phyloP scores from a whole-genome alignment of 441 rosid genomes.

The Capsella rubella region DNA sequence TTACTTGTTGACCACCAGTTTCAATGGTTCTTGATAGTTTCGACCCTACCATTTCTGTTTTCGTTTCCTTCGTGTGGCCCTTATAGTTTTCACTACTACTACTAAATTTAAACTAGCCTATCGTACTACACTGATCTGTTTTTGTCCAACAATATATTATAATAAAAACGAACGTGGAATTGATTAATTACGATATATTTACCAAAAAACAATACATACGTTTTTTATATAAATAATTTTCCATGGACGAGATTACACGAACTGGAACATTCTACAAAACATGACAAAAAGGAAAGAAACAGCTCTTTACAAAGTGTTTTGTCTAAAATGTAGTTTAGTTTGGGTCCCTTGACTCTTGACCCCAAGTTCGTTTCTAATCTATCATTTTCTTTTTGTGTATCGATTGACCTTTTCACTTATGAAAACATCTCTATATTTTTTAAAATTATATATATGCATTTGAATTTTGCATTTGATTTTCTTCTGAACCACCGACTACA shows the following conservation, averaged over 20 bases:
- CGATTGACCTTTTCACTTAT: too few species aligned
- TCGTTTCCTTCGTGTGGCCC: slow-evolving; percentile 29
- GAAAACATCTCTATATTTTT: too few species aligned
- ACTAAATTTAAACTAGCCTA: neutral
- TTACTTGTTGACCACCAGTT: slow-evolving; percentile 36
- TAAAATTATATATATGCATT: too few species aligned
- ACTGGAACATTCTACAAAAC: slow-evolving; percentile 24
- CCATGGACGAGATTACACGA: slow-evolving; percentile 38
- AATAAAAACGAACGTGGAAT: neutral
- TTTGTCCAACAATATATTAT: slow-evolving; percentile 2
- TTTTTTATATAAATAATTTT: neutral
- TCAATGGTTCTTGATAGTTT: slow-evolving; percentile 21
- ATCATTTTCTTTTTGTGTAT: neutral
- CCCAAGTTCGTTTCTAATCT: slow-evolving; percentile 5
- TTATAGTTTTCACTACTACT: slow-evolving; percentile 14
- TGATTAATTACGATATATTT: neutral
- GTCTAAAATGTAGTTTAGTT: slow-evolving; percentile 23
- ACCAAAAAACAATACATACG: neutral
- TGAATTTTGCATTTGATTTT: too few species aligned
- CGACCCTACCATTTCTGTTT: slow-evolving; percentile 21
- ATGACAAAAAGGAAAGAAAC: slow-evolving; percentile 30
- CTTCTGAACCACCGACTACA: too few species aligned
- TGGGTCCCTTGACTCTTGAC: slow-evolving; percentile 35
- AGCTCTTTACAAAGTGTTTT: slow-evolving; percentile 20
- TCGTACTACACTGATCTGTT: slow-evolving; percentile 4